Evolutionary conservation across 1,284 basidiomycete genomes (phyloP).

Genomic region (Tilletia walkeri): DNA sequence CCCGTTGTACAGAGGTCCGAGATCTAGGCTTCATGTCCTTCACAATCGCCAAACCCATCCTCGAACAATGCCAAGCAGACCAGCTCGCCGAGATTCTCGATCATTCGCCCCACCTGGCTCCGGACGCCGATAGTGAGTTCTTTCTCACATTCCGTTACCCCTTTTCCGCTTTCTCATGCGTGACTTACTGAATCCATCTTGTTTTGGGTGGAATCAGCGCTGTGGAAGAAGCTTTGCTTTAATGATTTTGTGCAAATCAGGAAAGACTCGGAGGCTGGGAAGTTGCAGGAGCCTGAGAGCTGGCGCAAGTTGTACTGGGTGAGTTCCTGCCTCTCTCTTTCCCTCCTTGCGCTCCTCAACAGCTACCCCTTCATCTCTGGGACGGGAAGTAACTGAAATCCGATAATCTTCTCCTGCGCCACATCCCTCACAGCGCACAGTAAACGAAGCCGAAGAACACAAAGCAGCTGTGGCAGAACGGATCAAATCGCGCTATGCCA

Average conservation of each 20-base stretch:
- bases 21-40: conserved; percentile 51
- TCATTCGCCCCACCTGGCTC: conserved; percentile 41
- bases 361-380: no score
- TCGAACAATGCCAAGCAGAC: conserved; percentile 45
- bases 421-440: background rate
- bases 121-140: conserved; percentile 27
- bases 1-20: conserved; percentile 28
- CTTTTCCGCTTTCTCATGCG: no score
- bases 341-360: no score
- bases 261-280: conserved; percentile 28
- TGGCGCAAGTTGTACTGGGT: conserved; percentile 40
- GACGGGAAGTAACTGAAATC: no score
- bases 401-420: no score
- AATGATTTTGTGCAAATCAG: conserved; percentile 45
- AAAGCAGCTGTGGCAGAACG: conserved; percentile 35
- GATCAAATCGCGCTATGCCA: conserved; percentile 45
- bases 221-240: conserved; percentile 47
- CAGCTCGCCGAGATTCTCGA: conserved; percentile 45
- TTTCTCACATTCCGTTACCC: background rate
- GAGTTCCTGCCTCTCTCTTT: background rate
- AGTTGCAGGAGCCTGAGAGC: conserved; percentile 26
- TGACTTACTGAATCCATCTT: no score
- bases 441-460: conserved; percentile 36
- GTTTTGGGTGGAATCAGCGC: background rate
- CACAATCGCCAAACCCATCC: conserved; percentile 39